Conservation (phyloP, 352 stramenopile species). For the Aphanomyces cochlioides region DNA sequence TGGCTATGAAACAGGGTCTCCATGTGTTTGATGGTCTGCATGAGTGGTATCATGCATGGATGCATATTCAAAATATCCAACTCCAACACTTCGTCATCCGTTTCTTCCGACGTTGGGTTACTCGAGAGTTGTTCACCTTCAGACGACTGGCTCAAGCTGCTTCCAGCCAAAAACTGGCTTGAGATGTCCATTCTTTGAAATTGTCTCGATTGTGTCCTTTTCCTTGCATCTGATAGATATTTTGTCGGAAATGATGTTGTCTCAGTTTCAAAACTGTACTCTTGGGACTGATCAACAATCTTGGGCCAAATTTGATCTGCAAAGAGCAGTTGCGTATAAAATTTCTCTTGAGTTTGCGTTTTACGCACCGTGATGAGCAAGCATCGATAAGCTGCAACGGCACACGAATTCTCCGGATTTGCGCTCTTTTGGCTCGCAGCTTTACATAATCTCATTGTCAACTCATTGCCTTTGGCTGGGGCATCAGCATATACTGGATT, state of each 20-base stretch:
- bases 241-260: conserved; percentile 35
- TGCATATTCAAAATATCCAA: conserved; percentile 73
- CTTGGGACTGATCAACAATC: conserved; percentile 46
- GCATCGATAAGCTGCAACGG: conserved; percentile 62
- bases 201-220: conserved; percentile 4
- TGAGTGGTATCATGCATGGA: conserved; percentile 65
- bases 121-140: too few relatives aligned
- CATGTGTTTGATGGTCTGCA: conserved; percentile 74
- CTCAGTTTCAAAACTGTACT: conserved; percentile 49
- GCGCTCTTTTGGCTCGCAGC: conserved; percentile 72
- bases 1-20: conserved; percentile 57
- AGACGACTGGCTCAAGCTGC: conserved; percentile 56
- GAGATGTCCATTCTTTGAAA: conserved; percentile 22
- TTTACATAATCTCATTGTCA: conserved; percentile 84
- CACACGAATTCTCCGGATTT: conserved; percentile 37
- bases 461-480: conserved; percentile 71
- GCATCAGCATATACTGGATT: conserved; percentile 59
- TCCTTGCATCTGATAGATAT: conserved; percentile 33
- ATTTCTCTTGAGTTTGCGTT: conserved; percentile 84
- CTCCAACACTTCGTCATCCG: conserved; percentile 46
- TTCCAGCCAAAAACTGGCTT: conserved; percentile 63
- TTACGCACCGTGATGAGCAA: conserved; percentile 68
- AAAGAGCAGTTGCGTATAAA: conserved; percentile 83
- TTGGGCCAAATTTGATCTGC: conserved; percentile 66
- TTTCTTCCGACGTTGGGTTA: conserved; percentile 9